Conservation (phyloP, 345 rosid species). For the Eucalyptus pumila region DNA sequence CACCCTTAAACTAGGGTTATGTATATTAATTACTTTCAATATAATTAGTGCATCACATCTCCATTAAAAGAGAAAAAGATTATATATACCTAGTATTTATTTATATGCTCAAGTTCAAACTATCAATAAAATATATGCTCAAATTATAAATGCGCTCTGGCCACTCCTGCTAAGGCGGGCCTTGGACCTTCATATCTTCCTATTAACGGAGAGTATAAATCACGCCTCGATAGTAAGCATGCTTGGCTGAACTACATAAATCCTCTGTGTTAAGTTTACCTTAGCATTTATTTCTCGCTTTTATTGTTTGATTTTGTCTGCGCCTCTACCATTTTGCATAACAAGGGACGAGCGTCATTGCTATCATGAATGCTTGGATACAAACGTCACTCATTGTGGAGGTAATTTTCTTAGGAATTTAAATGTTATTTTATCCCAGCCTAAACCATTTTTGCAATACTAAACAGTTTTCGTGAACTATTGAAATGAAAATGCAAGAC, state of each 20-base stretch:
- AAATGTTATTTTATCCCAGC: background rate
- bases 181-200: too few species aligned
- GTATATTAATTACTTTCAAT: accelerated
- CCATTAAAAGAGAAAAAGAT: too few species aligned
- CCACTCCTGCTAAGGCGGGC: accelerated
- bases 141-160: too few species aligned
- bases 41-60: too few species aligned
- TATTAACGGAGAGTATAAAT: too few species aligned
- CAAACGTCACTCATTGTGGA: background rate
- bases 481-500: background rate
- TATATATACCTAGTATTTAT: too few species aligned
- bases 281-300: background rate
- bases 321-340: background rate
- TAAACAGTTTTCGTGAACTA: background rate
- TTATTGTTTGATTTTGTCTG: background rate
- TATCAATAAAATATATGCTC: accelerated
- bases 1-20: too few species aligned
- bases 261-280: background rate
- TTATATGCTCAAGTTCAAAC: too few species aligned
- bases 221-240: background rate
- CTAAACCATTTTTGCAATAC: background rate
- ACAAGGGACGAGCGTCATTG: background rate
- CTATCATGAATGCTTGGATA: background rate
- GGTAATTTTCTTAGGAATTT: background rate
- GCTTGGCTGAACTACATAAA: accelerated